These are phyloP conservation scores for Neofusicoccum umdonicola DNA, from an alignment of 2,329 filamentous ascomycete genomes.

Conservation along the genomic window DNA sequence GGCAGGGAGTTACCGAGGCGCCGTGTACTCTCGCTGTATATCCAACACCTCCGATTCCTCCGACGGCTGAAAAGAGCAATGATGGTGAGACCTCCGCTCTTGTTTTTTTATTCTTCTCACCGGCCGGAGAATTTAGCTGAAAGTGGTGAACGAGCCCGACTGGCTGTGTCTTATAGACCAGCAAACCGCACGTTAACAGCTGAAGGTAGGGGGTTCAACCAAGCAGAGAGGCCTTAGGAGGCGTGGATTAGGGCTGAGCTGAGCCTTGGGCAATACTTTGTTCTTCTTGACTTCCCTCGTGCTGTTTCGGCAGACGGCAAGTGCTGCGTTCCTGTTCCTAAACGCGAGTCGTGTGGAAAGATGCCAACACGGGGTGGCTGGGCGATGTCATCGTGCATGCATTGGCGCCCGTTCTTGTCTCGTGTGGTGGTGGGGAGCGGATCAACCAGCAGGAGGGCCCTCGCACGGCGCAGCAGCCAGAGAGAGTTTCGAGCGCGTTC, in stretches of 20 bases:
- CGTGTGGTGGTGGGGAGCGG: neutral
- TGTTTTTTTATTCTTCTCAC: neutral
- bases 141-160: neutral
- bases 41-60: neutral
- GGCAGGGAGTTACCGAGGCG: neutral
- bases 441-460: neutral
- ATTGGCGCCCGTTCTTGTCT: neutral
- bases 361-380: neutral
- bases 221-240: neutral
- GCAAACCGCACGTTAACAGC: neutral
- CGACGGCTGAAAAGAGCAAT: neutral
- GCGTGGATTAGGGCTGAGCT: neutral
- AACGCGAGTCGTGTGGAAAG: neutral
- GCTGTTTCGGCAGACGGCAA: too few species aligned
- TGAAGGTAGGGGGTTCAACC: neutral
- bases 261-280: neutral
- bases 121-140: neutral
- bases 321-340: neutral
- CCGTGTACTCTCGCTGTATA: neutral
- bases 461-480: neutral
- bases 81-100: neutral
- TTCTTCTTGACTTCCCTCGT: too few species aligned
- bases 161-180: neutral
- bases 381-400: neutral
- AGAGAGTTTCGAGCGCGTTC: neutral